A percentile compares a stretch with the other conserved stretches of the same genome.
Conservation (phyloP, 2,329 filamentous ascomycete genomes). For the Cercospora canescens region DNA sequence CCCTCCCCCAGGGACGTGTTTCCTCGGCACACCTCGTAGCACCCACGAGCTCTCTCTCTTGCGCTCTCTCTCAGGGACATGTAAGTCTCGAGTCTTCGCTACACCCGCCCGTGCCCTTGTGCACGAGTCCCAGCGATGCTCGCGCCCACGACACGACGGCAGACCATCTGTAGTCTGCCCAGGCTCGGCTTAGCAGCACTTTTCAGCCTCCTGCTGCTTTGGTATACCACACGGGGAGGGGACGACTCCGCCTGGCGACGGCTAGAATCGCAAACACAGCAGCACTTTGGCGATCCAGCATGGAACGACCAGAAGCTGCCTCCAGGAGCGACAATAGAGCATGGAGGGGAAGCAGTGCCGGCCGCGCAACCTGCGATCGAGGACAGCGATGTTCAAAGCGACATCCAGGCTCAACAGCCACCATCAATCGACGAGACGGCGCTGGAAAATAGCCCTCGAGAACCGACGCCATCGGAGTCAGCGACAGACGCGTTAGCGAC, state of each 20-base stretch:
- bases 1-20: not conserved
- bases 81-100: not conserved
- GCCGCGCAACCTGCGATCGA: not conserved
- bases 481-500: not conserved
- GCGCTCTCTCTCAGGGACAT: not conserved
- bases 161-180: not conserved
- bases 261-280: not conserved
- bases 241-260: not conserved
- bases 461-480: not conserved
- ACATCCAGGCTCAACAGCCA: too few species aligned
- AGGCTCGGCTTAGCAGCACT: not conserved
- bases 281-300: not conserved
- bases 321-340: not conserved
- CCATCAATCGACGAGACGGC: not conserved
- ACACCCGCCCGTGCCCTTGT: not conserved
- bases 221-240: not conserved
- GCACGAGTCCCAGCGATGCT: not conserved
- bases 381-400: not conserved
- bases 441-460: not conserved
- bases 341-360: not conserved
- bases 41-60: not conserved
- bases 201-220: not conserved
- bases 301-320: not conserved
- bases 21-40: not conserved
- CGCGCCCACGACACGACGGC: not conserved